Conservation (phyloP, 441 rosid genomes). For the Adansonia grandidieri region DNA sequence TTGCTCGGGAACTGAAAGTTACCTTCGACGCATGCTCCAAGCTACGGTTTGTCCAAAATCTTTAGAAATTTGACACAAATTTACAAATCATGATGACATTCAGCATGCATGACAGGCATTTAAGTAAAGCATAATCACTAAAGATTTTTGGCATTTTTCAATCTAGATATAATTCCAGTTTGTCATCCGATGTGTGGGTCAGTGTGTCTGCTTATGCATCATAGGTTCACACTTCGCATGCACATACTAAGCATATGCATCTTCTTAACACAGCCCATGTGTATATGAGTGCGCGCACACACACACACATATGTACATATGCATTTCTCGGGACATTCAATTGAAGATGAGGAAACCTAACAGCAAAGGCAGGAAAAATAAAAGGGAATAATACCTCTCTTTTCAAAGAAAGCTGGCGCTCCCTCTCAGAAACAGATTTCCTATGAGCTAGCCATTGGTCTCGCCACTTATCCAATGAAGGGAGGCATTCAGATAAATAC, state of each 20-base stretch:
- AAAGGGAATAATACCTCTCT: slow-evolving; percentile 51
- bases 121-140: neutral
- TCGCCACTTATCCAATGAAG: slow-evolving; percentile 80
- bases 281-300: no score
- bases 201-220: neutral
- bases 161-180: neutral
- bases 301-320: neutral
- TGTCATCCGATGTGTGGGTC: neutral
- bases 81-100: neutral
- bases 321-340: neutral
- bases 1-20: neutral
- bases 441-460: slow-evolving; percentile 83
- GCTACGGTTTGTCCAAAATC: neutral
- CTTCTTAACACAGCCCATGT: neutral
- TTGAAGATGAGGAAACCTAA: neutral
- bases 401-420: slow-evolving; percentile 53
- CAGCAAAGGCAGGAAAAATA: neutral
- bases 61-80: neutral
- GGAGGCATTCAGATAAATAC: slow-evolving; percentile 87
- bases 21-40: neutral
- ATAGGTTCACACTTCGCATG: slow-evolving; percentile 1
- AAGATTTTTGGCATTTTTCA: slow-evolving; percentile 7
- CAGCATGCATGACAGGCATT: neutral
- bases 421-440: slow-evolving; percentile 74
- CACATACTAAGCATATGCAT: neutral